phyloP scores from a whole-genome alignment of 139 green algal species.

The Chlamydomonas sp. region DNA sequence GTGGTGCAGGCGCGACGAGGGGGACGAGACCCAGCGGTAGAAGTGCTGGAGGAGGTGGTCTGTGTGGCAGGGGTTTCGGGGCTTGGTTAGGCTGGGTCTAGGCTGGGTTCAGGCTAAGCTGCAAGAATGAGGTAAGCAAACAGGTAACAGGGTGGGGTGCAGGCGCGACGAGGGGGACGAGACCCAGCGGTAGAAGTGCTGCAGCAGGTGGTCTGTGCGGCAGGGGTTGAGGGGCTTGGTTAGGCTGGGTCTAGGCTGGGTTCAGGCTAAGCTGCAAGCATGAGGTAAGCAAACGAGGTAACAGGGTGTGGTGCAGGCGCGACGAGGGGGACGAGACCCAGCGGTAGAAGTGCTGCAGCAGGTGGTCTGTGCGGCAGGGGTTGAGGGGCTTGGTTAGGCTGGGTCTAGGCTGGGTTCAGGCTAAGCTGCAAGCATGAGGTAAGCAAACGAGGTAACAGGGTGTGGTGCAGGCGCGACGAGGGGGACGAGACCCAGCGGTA shows the following conservation, averaged over 20 bases:
- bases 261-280: not conserved
- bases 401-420: not conserved
- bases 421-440: not conserved
- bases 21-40: conserved; percentile 78
- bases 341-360: conserved; percentile 75
- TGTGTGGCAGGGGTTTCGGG: too few relatives aligned
- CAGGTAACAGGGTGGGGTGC: conserved; percentile 64
- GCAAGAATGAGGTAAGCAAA: not conserved
- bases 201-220: conserved; percentile 67
- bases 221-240: too few relatives aligned
- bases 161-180: conserved; percentile 48
- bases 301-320: conserved; percentile 53
- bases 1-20: conserved; percentile 51
- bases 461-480: conserved; percentile 49
- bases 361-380: too few relatives aligned
- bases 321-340: conserved; percentile 70
- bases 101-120: not conserved
- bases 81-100: too few relatives aligned
- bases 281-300: conserved; percentile 34
- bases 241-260: too few relatives aligned
- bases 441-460: conserved; percentile 49
- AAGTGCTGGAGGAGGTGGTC: conserved; percentile 68
- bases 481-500: conserved; percentile 79
- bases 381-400: too few relatives aligned
- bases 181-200: conserved; percentile 81